Conservation (phyloP, 257 asterid genomes). For the Handroanthus guayacan region DNA sequence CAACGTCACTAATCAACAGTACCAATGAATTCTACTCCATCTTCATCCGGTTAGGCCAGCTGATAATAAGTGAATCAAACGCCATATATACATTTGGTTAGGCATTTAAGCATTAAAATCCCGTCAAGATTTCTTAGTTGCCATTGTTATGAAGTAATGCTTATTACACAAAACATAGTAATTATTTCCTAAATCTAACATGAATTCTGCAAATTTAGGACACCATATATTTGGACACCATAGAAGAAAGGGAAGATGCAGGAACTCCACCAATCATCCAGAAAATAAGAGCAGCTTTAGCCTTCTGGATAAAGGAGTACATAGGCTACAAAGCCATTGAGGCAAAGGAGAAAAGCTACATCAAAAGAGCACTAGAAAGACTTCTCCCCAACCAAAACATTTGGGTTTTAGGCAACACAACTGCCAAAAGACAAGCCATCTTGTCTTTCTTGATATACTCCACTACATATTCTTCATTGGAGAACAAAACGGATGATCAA, state of each 20-base stretch:
- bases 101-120: neutral
- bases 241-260: slow-evolving; percentile 83
- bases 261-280: slow-evolving; percentile 76
- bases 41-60: too few species aligned
- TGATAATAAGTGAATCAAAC: too few species aligned
- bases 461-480: slow-evolving; percentile 32
- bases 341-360: slow-evolving; percentile 45
- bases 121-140: neutral
- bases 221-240: slow-evolving; percentile 56
- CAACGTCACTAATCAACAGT: too few species aligned
- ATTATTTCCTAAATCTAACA: too few species aligned
- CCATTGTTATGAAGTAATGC: too few species aligned
- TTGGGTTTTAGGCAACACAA: slow-evolving; percentile 55
- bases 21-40: too few species aligned
- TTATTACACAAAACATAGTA: too few species aligned
- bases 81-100: neutral
- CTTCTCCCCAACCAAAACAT: slow-evolving; percentile 51
- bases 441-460: slow-evolving; percentile 64
- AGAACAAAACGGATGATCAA: neutral
- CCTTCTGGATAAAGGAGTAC: slow-evolving; percentile 71
- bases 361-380: slow-evolving; percentile 50
- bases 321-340: slow-evolving; percentile 52
- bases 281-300: slow-evolving; percentile 68
- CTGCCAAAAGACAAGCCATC: slow-evolving; percentile 57
- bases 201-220: slow-evolving; percentile 45